Evolutionary conservation across 2,329 filamentous ascomycete species (phyloP).

Genomic region (Verticillium klebahnii): DNA sequence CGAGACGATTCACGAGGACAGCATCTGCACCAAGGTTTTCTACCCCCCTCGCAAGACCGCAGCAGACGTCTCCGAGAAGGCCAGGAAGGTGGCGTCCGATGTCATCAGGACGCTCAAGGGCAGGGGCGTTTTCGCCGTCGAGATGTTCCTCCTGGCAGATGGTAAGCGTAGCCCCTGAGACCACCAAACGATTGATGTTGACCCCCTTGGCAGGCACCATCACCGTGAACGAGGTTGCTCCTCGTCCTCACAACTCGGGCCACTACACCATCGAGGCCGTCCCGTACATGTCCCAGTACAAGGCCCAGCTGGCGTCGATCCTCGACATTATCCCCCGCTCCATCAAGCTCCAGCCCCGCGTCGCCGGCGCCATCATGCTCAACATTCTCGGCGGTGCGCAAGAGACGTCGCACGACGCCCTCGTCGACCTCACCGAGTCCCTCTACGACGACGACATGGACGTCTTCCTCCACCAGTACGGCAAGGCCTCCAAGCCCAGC

Average conservation of each 20-base stretch:
- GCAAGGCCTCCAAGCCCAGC: slow-evolving; percentile 80
- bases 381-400: slow-evolving; percentile 72
- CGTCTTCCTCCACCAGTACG: slow-evolving; percentile 77
- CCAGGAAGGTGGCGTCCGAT: slow-evolving; percentile 71
- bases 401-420: slow-evolving; percentile 54
- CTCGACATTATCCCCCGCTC: slow-evolving; percentile 59
- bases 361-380: slow-evolving; percentile 66
- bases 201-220: slow-evolving; percentile 42
- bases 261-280: slow-evolving; percentile 95
- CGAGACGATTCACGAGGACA: slow-evolving; percentile 93
- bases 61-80: slow-evolving; percentile 54
- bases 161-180: slow-evolving; percentile 31
- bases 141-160: slow-evolving; percentile 84
- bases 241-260: slow-evolving; percentile 74
- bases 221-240: slow-evolving; percentile 82
- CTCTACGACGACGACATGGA: slow-evolving; percentile 41
- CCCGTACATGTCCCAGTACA: slow-evolving; percentile 81
- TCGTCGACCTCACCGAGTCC: slow-evolving; percentile 41
- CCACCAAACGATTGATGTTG: slow-evolving; percentile 6
- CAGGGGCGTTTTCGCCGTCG: slow-evolving; percentile 91
- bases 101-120: slow-evolving; percentile 79
- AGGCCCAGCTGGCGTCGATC: slow-evolving; percentile 83
- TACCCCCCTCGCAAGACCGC: slow-evolving; percentile 73
- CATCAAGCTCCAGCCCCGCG: slow-evolving; percentile 52
- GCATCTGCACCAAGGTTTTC: slow-evolving; percentile 89